A percentile compares a stretch with the other conserved stretches of the same genome.
Evolutionary conservation across 495 filamentous ascomycete genomes (phyloP).

Genomic region (Aspergillus funiculosus): DNA sequence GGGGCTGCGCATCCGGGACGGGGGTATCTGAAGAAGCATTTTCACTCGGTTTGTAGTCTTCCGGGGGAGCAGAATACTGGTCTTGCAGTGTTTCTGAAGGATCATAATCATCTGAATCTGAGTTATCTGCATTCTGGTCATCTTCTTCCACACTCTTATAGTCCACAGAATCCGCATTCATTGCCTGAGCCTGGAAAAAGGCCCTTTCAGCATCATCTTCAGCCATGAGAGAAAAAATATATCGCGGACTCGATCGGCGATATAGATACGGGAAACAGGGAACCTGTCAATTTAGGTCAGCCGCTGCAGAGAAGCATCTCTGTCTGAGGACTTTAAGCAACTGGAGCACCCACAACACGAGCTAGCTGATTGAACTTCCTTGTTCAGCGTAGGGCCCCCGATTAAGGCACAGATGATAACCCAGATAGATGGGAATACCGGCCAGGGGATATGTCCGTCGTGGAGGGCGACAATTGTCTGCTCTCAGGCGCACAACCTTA

Average conservation of each 20-base stretch:
- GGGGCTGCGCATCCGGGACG: slow-evolving; percentile 19
- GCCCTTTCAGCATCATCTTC: slow-evolving; percentile 57
- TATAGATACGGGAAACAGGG: slow-evolving; percentile 1
- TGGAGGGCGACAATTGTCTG: no score
- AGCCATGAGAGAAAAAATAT: slow-evolving; percentile 54
- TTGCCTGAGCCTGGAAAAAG: slow-evolving; percentile 53
- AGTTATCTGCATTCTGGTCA: slow-evolving; percentile 46
- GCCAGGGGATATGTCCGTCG: no score
- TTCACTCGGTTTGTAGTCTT: slow-evolving; percentile 26
- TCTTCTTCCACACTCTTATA: slow-evolving; percentile 37
- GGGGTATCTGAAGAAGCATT: slow-evolving; percentile 19
- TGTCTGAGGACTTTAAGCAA: background rate
- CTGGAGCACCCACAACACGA: background rate
- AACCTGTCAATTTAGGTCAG: slow-evolving; percentile 9
- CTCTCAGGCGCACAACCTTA: no score
- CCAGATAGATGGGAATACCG: background rate
- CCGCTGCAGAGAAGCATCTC: background rate
- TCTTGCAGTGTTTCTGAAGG: slow-evolving; percentile 45
- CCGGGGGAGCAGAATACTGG: slow-evolving; percentile 32
- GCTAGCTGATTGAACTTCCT: background rate
- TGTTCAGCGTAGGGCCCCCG: background rate
- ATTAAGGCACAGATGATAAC: slow-evolving; percentile 2
- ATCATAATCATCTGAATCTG: slow-evolving; percentile 52
- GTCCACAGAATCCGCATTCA: slow-evolving; percentile 39
- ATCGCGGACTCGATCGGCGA: slow-evolving; percentile 13